Evolutionary conservation across 2,329 filamentous ascomycete genomes (phyloP).

Genomic region (Coniella lustricola): DNA sequence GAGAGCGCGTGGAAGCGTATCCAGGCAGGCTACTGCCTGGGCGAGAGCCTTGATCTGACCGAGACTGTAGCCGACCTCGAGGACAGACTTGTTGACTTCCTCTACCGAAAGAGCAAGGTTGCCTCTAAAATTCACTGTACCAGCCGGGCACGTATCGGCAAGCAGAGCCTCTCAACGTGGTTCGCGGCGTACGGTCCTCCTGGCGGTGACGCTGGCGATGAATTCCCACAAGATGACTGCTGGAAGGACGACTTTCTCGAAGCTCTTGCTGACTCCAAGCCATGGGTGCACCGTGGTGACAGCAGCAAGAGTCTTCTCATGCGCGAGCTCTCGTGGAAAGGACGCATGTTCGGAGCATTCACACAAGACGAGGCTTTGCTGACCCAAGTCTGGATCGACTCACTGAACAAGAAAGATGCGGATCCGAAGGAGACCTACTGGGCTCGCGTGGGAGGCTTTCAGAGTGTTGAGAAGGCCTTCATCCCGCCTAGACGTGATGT

Average conservation of each 20-base stretch:
- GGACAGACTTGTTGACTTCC: background rate
- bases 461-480: no score
- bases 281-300: constrained; percentile 35
- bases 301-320: constrained; percentile 34
- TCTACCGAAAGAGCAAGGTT: background rate
- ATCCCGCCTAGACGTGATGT: no score
- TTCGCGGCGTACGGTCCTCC: no score
- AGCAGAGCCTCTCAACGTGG: constrained; percentile 32
- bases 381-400: constrained; percentile 33
- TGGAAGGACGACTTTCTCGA: background rate
- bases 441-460: background rate
- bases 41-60: no score
- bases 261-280: constrained; percentile 26
- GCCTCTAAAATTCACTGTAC: constrained; percentile 33
- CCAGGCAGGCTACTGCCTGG: constrained; percentile 33
- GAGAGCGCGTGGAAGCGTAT: constrained; percentile 32
- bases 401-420: background rate
- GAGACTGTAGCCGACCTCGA: background rate
- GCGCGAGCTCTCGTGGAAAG: constrained; percentile 36
- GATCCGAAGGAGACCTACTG: background rate
- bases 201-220: no score
- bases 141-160: constrained; percentile 32
- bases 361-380: constrained; percentile 33
- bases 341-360: constrained; percentile 44
- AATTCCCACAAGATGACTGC: no score